Evolutionary conservation across 768 basidiomycete genomes (phyloP).

Genomic region (Hemileccinum rubropunctum): DNA sequence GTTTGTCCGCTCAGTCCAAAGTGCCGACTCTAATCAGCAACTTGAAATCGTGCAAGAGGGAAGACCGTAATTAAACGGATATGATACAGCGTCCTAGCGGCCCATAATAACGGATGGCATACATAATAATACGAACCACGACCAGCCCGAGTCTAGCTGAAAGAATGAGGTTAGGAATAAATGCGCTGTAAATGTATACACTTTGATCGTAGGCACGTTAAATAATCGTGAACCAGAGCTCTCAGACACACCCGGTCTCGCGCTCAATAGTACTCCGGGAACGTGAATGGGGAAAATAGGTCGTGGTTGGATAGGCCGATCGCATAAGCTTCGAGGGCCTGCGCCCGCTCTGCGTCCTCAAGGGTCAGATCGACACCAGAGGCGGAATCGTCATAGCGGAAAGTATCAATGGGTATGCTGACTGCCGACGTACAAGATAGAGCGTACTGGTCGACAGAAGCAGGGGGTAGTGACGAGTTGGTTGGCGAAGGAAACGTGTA

Average conservation of each 20-base stretch:
- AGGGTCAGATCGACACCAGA: slow-evolving; percentile 4
- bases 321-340: slow-evolving; percentile 29
- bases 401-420: slow-evolving; percentile 2
- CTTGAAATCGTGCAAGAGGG: too few species aligned
- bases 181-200: too few species aligned
- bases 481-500: background rate
- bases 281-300: slow-evolving; percentile 19
- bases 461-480: slow-evolving; percentile 1
- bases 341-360: slow-evolving; percentile 24
- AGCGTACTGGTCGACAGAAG: background rate
- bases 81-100: too few species aligned
- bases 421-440: background rate
- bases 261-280: slow-evolving; percentile 18
- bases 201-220: too few species aligned
- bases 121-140: too few species aligned
- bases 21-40: too few species aligned
- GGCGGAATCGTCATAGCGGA: background rate
- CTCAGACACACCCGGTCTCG: background rate
- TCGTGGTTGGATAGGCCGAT: slow-evolving; percentile 29
- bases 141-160: too few species aligned
- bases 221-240: background rate
- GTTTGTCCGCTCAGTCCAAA: too few species aligned
- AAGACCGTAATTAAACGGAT: too few species aligned
- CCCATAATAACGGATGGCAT: too few species aligned
- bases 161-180: too few species aligned